Base-by-base conservation (phyloP, 108 stramenopile species). In the Nitzschia inconspicua region DNA sequence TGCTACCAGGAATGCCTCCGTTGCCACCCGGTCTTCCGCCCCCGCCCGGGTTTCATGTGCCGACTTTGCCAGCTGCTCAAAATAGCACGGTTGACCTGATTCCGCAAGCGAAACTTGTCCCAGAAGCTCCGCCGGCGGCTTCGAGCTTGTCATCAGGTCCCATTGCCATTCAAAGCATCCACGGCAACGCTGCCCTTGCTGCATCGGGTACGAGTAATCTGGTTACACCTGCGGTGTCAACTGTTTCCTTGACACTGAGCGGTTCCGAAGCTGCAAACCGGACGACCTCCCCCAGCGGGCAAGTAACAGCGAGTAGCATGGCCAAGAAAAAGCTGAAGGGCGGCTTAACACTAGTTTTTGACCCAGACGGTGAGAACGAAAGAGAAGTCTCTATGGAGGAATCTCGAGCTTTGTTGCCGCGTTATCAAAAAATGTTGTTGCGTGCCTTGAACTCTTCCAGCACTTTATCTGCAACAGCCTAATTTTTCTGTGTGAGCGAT, bases 101-200 rank as follows among this genome's bases (percentile, higher is more conserved):
- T 58, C 89, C 89, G 7, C 86, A 88, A 44, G 79, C 89, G 3
- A 69, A 78, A 56, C 56, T 83, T n/a, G 49, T 70, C 1, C 59
- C 70, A 3, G 57, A 68, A n/a, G 66, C 67, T 28, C 63, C 83
- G 20, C 79, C 89, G 3, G 68, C 80, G 2, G 83, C 88, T 3
- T 79, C 88, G 0, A 72, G 75, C 39, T 58, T 81, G 61, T 26
- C 68, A 20, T 22, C 65, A 16, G 37, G 39, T 36, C 24, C 27
- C n/a, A 41, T 3, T 24, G 28, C 9, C 7, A 24, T 14, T 23
- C 13, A 22, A 14, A 14, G 23, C 23, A 28, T 20, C 52, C 2
- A 20, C 52, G 24, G 24, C 27, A 5, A 6, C 32, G 20, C 18
- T 20, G 14, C 14, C 50, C 50, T 37, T 41, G n/a, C 26, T 2